These are phyloP conservation scores for Mesotaenium endlicherianum DNA, from an alignment of 139 green algal species.

Conservation along the genomic window DNA sequence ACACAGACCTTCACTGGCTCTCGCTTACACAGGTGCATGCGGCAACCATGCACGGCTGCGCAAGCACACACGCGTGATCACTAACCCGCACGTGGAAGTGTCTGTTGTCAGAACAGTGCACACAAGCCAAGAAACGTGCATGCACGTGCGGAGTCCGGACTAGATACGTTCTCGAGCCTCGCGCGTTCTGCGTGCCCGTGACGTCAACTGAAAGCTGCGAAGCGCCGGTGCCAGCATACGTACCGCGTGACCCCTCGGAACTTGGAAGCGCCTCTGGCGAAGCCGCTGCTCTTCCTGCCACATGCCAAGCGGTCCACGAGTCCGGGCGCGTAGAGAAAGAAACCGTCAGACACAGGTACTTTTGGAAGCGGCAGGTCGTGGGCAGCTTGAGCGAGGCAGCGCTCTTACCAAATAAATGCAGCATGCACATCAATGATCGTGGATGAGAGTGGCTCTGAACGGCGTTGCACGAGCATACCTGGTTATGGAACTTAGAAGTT, in stretches of 20 bases:
- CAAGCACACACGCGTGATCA: background rate
- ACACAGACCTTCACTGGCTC: too few species aligned
- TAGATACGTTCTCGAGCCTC: background rate
- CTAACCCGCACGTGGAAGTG: background rate
- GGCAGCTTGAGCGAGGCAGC: too few species aligned
- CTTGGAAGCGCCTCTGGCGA: constrained; percentile 35
- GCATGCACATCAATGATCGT: too few species aligned
- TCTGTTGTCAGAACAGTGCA: background rate
- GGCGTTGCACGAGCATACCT: background rate
- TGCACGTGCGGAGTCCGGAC: background rate
- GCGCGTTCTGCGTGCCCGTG: background rate
- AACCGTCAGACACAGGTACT: background rate
- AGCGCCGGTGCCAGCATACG: background rate
- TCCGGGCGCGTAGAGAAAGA: background rate
- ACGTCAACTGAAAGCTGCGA: background rate
- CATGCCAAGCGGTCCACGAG: background rate
- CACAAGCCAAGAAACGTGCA: background rate
- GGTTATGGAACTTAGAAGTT: background rate
- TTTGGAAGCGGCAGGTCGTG: too few species aligned
- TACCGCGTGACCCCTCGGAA: constrained; percentile 47
- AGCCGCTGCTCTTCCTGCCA: constrained; percentile 38
- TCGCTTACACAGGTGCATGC: too few species aligned
- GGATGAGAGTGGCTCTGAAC: too few species aligned
- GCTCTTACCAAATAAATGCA: too few species aligned
- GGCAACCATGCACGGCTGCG: too few species aligned